Evolutionary conservation across 2,329 filamentous ascomycete genomes (phyloP).

Genomic region (Fulvia fulva): DNA sequence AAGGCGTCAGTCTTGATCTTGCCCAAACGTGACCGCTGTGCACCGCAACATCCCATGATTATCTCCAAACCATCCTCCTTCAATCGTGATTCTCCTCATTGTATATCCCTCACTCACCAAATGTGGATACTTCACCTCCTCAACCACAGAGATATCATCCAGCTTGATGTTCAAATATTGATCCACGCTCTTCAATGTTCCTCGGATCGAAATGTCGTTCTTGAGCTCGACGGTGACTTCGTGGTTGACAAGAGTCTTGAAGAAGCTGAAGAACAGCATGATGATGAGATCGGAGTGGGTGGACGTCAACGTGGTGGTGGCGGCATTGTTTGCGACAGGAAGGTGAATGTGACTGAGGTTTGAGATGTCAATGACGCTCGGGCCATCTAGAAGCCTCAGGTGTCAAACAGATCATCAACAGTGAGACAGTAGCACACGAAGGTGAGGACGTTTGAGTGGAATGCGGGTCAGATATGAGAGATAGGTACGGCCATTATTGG

Average conservation of each 20-base stretch:
- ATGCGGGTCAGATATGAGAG: slow-evolving; percentile 11
- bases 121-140: slow-evolving; percentile 93
- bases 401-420: too few relatives aligned
- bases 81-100: too few relatives aligned
- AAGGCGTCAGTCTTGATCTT: not conserved
- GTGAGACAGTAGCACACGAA: too few relatives aligned
- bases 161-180: slow-evolving; percentile 99
- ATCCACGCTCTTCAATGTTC: slow-evolving; percentile 93
- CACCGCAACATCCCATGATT: not conserved
- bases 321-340: slow-evolving; percentile 4
- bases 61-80: not conserved
- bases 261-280: slow-evolving; percentile 27
- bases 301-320: slow-evolving; percentile 3
- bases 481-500: slow-evolving; percentile 16
- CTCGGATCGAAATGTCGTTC: slow-evolving; percentile 96
- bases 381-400: not conserved
- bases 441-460: not conserved
- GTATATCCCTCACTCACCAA: slow-evolving; percentile 56
- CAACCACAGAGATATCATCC: slow-evolving; percentile 87
- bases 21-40: not conserved
- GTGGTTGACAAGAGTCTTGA: slow-evolving; percentile 65
- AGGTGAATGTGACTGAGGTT: not conserved
- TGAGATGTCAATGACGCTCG: slow-evolving; percentile 1
- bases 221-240: slow-evolving; percentile 98
- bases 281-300: not conserved